phyloP scores from a whole-genome alignment of 495 filamentous ascomycete species.

The Cetradonia linearis region DNA sequence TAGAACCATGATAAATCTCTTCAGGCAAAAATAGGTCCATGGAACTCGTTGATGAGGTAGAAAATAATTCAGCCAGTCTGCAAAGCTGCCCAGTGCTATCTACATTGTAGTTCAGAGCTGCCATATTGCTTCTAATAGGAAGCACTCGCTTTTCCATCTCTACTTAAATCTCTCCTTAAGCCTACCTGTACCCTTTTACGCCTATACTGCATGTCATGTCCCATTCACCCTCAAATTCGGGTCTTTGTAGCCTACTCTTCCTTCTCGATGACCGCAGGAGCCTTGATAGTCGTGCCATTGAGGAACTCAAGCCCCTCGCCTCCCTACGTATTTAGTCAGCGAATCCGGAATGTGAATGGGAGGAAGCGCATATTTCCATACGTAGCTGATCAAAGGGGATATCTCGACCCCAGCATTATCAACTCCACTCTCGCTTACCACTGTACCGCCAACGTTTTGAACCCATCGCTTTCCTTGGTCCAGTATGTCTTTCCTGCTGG shows the following conservation, averaged over 20 bases:
- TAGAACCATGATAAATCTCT: not conserved
- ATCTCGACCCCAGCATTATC: slow-evolving; percentile 71
- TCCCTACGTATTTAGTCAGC: slow-evolving; percentile 47
- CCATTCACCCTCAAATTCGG: not conserved
- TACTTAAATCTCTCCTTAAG: not conserved
- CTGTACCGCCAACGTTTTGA: slow-evolving; percentile 62
- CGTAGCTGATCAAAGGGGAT: slow-evolving; percentile 89
- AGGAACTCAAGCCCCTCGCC: slow-evolving; percentile 82
- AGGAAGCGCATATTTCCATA: slow-evolving; percentile 45
- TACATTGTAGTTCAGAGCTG: not conserved
- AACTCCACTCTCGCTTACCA: slow-evolving; percentile 54
- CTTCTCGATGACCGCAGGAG: slow-evolving; percentile 66
- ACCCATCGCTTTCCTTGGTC: slow-evolving; percentile 78
- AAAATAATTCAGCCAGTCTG: not conserved
- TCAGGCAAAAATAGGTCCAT: no score
- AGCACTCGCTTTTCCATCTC: not conserved
- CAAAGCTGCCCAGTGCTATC: not conserved
- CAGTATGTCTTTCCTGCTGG: slow-evolving; percentile 81
- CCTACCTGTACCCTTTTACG: not conserved
- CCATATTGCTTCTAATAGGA: not conserved
- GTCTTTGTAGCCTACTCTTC: slow-evolving; percentile 37
- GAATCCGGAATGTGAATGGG: slow-evolving; percentile 11
- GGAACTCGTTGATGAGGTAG: no score
- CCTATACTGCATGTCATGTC: not conserved
- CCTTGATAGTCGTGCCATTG: slow-evolving; percentile 62